A percentile compares a stretch with the other conserved stretches of the same genome.
Conservation (phyloP, 495 filamentous ascomycete species). For the Neurospora sp. region DNA sequence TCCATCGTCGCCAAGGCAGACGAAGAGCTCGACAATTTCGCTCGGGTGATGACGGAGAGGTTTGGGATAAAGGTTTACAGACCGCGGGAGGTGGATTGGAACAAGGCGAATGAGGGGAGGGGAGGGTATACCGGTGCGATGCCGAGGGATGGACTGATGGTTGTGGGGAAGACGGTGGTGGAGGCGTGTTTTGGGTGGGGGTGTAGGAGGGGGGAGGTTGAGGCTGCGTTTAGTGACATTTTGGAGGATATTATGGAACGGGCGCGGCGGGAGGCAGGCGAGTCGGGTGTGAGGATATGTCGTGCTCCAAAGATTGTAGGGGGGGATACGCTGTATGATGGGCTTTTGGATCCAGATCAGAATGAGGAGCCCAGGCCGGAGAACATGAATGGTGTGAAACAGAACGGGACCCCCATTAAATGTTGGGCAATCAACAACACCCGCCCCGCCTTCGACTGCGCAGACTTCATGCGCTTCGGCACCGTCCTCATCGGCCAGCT, state of each 20-base stretch:
- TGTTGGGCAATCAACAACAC: slow-evolving; percentile 1
- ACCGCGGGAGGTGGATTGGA: not conserved
- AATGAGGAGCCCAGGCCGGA: not conserved
- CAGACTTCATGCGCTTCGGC: slow-evolving; percentile 1
- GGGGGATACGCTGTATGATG: not conserved
- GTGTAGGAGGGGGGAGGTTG: not conserved
- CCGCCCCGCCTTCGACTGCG: not conserved
- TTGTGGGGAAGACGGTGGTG: not conserved
- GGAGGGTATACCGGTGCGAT: not conserved
- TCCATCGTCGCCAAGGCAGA: not conserved
- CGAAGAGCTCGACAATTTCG: not conserved
- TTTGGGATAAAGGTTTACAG: not conserved
- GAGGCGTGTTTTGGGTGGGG: not conserved
- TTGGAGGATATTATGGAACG: not conserved
- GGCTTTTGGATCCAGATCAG: not conserved
- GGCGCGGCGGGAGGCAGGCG: not conserved
- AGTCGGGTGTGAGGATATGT: not conserved
- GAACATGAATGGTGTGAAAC: not conserved
- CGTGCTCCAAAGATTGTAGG: not conserved
- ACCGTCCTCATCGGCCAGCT: not conserved
- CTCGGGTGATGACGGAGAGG: not conserved
- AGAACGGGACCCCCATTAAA: not conserved
- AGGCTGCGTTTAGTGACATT: not conserved
- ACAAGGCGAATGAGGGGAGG: not conserved
- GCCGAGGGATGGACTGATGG: slow-evolving; percentile 1